Percentiles rank a stretch among this genome's conserved stretches.
phyloP scores from a whole-genome alignment of 1,284 basidiomycete genomes.

The Athelia sp. region DNA sequence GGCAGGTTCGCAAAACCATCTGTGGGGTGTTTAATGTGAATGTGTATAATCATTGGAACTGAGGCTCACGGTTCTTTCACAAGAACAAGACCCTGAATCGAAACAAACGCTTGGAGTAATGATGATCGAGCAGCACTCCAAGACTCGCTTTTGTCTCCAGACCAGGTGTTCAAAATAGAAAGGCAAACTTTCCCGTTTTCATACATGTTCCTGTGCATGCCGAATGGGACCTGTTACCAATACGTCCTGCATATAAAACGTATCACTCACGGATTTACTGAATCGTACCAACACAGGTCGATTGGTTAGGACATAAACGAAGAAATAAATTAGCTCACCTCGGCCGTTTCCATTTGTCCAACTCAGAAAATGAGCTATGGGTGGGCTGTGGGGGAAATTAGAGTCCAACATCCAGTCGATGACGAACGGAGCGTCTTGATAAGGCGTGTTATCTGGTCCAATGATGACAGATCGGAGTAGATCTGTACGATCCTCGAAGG shows the following conservation, averaged over 20 bases:
- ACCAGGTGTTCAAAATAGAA: slow-evolving; percentile 90
- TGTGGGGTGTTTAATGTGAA: slow-evolving; percentile 20
- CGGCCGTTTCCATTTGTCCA: slow-evolving; percentile 94
- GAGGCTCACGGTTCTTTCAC: slow-evolving; percentile 80
- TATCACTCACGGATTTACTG: slow-evolving; percentile 72
- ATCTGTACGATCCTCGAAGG: slow-evolving; percentile 81
- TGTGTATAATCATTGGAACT: background rate
- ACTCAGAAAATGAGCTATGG: slow-evolving; percentile 85
- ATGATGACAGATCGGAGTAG: slow-evolving; percentile 86
- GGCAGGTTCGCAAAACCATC: slow-evolving; percentile 89
- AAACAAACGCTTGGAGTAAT: slow-evolving; percentile 87
- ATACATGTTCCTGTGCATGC: slow-evolving; percentile 69
- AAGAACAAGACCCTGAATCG: slow-evolving; percentile 89
- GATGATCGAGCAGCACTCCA: slow-evolving; percentile 83
- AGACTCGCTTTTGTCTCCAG: slow-evolving; percentile 80
- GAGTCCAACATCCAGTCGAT: slow-evolving; percentile 92
- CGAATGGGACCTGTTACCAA: slow-evolving; percentile 3
- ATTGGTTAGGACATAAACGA: slow-evolving; percentile 1
- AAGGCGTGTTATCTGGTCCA: slow-evolving; percentile 91
- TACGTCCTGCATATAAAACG: background rate
- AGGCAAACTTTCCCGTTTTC: slow-evolving; percentile 95
- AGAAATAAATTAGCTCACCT: slow-evolving; percentile 40
- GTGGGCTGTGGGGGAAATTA: slow-evolving; percentile 84
- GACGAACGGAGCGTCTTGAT: slow-evolving; percentile 89
- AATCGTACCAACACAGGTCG: background rate